These are phyloP conservation scores for Aphanomyces cochlioides DNA, from an alignment of 352 stramenopile species.

Conservation along the genomic window DNA sequence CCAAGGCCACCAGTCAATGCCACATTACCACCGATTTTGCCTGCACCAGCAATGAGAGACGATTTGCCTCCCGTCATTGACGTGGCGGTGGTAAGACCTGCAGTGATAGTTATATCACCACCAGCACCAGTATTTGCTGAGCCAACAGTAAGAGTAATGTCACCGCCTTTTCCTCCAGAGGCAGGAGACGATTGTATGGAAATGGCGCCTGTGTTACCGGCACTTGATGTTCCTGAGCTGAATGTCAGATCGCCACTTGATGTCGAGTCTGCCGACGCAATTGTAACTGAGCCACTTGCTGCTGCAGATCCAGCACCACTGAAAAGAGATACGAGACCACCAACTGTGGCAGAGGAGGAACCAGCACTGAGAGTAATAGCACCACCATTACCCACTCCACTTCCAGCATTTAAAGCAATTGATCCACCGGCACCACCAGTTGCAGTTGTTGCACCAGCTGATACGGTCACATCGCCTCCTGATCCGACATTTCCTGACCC, in stretches of 20 bases:
- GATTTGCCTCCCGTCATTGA: conserved; percentile 15
- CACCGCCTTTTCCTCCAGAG: conserved; percentile 4
- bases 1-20: conserved; percentile 34
- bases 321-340: too few species aligned
- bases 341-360: too few species aligned
- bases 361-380: too few species aligned
- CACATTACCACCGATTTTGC: conserved; percentile 27
- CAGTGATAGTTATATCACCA: conserved; percentile 27
- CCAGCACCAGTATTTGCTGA: conserved; percentile 23
- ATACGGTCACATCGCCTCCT: too few species aligned
- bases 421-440: too few species aligned
- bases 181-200: conserved; percentile 13
- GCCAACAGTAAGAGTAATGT: conserved; percentile 26
- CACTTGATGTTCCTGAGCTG: conserved; percentile 22
- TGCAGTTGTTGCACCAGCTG: too few species aligned
- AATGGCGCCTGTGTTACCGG: conserved; percentile 13
- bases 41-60: conserved; percentile 29
- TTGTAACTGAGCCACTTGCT: too few species aligned
- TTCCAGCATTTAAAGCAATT: too few species aligned
- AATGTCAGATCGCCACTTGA: background rate
- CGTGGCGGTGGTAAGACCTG: conserved; percentile 29
- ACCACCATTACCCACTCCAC: too few species aligned
- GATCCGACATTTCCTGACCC: too few species aligned
- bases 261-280: too few species aligned
- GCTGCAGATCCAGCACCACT: too few species aligned